These are phyloP conservation scores for Candolleomyces eurysporus DNA, from an alignment of 768 basidiomycete species.

Conservation along the genomic window DNA sequence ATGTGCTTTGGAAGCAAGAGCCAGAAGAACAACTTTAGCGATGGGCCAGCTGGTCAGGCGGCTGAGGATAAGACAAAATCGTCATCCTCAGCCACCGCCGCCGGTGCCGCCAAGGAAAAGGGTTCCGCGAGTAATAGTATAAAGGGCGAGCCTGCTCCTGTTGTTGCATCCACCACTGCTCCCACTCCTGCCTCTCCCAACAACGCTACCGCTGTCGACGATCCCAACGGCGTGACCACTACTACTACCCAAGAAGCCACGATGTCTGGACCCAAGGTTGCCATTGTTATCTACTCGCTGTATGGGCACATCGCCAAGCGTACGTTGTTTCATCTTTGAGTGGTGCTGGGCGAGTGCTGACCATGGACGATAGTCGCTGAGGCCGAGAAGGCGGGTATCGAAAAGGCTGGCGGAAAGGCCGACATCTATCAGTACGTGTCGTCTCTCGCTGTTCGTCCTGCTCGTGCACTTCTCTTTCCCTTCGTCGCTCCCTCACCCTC, in stretches of 20 bases:
- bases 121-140: slow-evolving; percentile 17
- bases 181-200: neutral
- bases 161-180: neutral
- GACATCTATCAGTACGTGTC: slow-evolving; percentile 53
- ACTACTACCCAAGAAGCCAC: neutral
- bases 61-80: slow-evolving; percentile 10
- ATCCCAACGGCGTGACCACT: neutral
- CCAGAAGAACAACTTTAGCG: slow-evolving; percentile 29
- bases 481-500: too few relatives aligned
- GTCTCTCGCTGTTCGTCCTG: neutral
- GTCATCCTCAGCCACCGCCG: neutral
- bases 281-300: slow-evolving; percentile 73
- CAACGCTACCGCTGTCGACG: too few relatives aligned
- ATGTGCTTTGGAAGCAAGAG: slow-evolving; percentile 35
- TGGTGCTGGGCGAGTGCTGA: neutral
- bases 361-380: slow-evolving; percentile 52
- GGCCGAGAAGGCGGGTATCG: slow-evolving; percentile 46
- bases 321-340: slow-evolving; percentile 30
- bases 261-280: slow-evolving; percentile 55
- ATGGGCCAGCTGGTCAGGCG: slow-evolving; percentile 23
- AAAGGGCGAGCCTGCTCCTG: slow-evolving; percentile 20
- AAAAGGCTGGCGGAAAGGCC: slow-evolving; percentile 46
- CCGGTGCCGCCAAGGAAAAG: slow-evolving; percentile 10
- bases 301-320: slow-evolving; percentile 72
- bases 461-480: too few relatives aligned